Evolutionary conservation across 352 stramenopile genomes (phyloP).

Genomic region (Globisporangium canariense): DNA sequence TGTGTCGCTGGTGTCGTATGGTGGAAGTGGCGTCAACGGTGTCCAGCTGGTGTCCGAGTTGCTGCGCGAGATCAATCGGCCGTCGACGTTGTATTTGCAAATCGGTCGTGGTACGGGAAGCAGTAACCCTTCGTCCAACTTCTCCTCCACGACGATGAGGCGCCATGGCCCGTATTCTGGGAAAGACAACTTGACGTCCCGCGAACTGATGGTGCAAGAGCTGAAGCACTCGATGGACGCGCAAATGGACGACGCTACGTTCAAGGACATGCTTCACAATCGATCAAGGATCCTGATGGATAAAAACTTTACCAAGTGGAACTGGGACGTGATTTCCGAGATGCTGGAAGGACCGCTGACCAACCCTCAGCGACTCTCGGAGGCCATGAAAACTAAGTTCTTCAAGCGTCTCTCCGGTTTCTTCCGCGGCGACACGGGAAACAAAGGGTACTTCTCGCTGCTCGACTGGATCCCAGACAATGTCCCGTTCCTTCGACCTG

Average conservation of each 20-base stretch:
- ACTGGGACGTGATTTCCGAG: constrained; percentile 90
- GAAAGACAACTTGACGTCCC: constrained; percentile 74
- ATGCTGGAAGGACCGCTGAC: constrained; percentile 83
- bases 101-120: constrained; percentile 13
- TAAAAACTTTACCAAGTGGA: constrained; percentile 91
- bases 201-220: constrained; percentile 84
- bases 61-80: constrained; percentile 83
- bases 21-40: constrained; percentile 78
- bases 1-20: constrained; percentile 80
- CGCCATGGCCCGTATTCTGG: constrained; percentile 14
- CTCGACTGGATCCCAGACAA: constrained; percentile 89
- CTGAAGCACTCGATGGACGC: constrained; percentile 86
- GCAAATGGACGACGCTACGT: constrained; percentile 86
- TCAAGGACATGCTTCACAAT: constrained; percentile 88
- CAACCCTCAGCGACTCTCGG: constrained; percentile 80
- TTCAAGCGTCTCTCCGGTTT: constrained; percentile 89
- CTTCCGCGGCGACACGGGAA: constrained; percentile 86
- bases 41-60: constrained; percentile 85
- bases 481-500: constrained; percentile 80
- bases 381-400: constrained; percentile 93
- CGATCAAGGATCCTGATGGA: constrained; percentile 80
- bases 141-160: constrained; percentile 20
- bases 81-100: constrained; percentile 45
- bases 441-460: constrained; percentile 89
- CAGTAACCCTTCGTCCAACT: constrained; percentile 17